These are phyloP conservation scores for Lagerstroemia fauriei DNA, from an alignment of 441 rosid species.

Conservation along the genomic window DNA sequence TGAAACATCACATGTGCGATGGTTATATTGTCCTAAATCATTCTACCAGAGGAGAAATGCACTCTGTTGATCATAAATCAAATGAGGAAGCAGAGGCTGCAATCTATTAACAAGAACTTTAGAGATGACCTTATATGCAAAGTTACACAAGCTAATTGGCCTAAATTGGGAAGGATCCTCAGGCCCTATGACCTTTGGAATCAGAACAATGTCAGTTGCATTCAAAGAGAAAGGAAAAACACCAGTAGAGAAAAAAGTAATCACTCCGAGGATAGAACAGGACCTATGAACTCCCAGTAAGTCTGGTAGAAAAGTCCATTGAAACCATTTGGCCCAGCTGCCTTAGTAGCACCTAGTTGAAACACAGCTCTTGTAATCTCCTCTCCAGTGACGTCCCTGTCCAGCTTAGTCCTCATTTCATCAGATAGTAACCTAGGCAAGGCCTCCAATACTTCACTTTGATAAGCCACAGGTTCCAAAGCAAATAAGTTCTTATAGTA, in stretches of 20 bases:
- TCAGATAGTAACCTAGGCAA: too few relatives aligned
- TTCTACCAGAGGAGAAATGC: neutral
- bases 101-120: neutral
- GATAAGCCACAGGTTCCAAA: neutral
- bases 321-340: neutral
- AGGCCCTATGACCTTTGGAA: too few relatives aligned
- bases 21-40: too few relatives aligned
- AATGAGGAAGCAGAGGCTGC: neutral
- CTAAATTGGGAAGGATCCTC: neutral
- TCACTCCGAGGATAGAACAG: too few relatives aligned
- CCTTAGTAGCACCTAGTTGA: neutral
- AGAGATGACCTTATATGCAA: neutral
- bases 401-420: neutral
- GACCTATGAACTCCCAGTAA: neutral
- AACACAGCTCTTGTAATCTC: neutral
- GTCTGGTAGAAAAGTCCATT: neutral
- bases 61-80: neutral
- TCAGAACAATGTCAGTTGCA: neutral
- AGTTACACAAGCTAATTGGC: neutral
- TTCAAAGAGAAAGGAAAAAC: too few relatives aligned
- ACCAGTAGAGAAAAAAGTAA: too few relatives aligned
- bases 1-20: neutral
- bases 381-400: neutral
- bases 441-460: too few relatives aligned
- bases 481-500: neutral